Percentiles rank a stretch among this genome's conserved stretches.
These are phyloP conservation scores for Trichophyton schoenleinii DNA, from an alignment of 2,329 filamentous ascomycete genomes.

Conservation along the genomic window DNA sequence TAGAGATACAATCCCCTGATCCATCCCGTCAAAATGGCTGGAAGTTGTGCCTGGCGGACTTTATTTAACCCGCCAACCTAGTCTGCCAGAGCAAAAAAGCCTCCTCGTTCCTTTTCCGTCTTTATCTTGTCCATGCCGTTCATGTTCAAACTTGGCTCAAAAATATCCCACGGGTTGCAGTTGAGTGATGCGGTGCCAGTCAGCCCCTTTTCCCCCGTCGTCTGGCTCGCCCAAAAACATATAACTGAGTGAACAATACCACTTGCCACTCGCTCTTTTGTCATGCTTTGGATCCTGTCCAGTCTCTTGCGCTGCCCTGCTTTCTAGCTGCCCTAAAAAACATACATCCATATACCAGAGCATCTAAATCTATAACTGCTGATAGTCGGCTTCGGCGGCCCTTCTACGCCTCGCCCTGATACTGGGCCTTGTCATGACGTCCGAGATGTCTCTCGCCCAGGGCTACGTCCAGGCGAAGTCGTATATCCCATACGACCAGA, in stretches of 20 bases:
- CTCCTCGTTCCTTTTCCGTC: background rate
- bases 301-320: background rate
- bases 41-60: background rate
- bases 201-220: background rate
- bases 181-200: background rate
- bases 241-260: background rate
- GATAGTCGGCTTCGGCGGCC: background rate
- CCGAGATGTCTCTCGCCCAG: background rate
- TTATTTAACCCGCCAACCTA: slow-evolving; percentile 1
- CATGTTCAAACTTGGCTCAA: background rate
- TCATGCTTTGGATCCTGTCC: background rate
- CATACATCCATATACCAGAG: background rate
- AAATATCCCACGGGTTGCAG: background rate
- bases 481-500: slow-evolving; percentile 46
- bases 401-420: background rate
- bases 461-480: background rate
- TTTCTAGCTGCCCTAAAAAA: background rate
- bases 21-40: background rate
- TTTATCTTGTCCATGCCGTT: background rate
- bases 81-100: background rate
- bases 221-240: no score
- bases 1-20: background rate
- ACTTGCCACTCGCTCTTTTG: background rate
- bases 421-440: background rate
- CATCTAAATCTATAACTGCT: background rate